Evolutionary conservation across 495 filamentous ascomycete genomes (phyloP).

Genomic region (Talaromyces thailandensis): DNA sequence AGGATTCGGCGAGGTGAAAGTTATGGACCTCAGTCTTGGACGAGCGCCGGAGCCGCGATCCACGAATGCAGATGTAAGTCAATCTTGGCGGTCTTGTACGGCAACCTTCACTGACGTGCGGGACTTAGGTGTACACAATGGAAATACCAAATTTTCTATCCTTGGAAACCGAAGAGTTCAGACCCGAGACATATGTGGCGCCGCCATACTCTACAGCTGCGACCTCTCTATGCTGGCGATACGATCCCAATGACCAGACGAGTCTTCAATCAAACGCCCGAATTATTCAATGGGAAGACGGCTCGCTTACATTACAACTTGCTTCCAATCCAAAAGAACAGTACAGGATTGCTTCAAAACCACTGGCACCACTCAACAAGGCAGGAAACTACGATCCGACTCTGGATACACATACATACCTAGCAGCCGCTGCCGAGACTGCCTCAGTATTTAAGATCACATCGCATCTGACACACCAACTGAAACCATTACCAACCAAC

Average conservation of each 20-base stretch:
- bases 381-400: slow-evolving; percentile 54
- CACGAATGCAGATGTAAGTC: slow-evolving; percentile 53
- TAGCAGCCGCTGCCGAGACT: slow-evolving; percentile 61
- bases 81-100: not conserved
- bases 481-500: slow-evolving; percentile 61
- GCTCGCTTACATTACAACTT: slow-evolving; percentile 71
- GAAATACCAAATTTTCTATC: slow-evolving; percentile 73
- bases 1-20: slow-evolving; percentile 43
- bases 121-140: slow-evolving; percentile 61
- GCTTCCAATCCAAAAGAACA: slow-evolving; percentile 65
- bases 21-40: slow-evolving; percentile 52
- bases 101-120: not conserved
- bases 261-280: slow-evolving; percentile 67
- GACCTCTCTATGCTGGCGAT: slow-evolving; percentile 62
- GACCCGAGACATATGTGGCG: slow-evolving; percentile 59
- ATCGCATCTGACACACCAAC: slow-evolving; percentile 70
- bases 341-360: slow-evolving; percentile 68
- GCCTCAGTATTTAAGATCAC: slow-evolving; percentile 64
- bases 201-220: slow-evolving; percentile 59
- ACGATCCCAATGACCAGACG: slow-evolving; percentile 49
- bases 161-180: slow-evolving; percentile 65
- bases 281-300: slow-evolving; percentile 75
- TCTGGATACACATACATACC: slow-evolving; percentile 74
- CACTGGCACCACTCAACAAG: slow-evolving; percentile 61
- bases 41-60: slow-evolving; percentile 62